Percentiles rank a stretch among this genome's conserved stretches.
Conservation (phyloP, 331 rosid species). For the Pyracantha coccinea region DNA sequence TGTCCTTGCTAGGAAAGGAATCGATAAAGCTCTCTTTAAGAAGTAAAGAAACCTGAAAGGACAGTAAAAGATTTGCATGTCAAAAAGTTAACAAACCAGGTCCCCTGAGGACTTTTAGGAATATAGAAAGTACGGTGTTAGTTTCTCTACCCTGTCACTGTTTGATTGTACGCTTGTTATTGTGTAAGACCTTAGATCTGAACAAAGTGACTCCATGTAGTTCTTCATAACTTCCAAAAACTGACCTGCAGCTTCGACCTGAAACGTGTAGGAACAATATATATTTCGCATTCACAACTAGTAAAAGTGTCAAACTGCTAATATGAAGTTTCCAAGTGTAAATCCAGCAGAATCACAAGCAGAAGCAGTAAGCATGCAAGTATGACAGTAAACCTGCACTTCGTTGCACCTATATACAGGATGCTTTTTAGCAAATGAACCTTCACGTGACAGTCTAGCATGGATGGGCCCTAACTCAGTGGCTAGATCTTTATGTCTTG, state of each 20-base stretch:
- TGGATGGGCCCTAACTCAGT: slow-evolving; percentile 60
- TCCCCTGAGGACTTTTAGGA: slow-evolving; percentile 10
- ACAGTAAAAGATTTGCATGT: background rate
- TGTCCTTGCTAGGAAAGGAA: slow-evolving; percentile 76
- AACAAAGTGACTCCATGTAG: slow-evolving; percentile 82
- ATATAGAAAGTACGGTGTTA: background rate
- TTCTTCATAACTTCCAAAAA: slow-evolving; percentile 55
- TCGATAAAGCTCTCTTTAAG: slow-evolving; percentile 88
- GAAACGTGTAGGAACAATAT: background rate
- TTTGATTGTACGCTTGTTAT: slow-evolving; percentile 86
- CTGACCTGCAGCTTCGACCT: slow-evolving; percentile 61
- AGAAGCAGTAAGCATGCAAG: slow-evolving; percentile 14
- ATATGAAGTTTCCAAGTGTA: background rate
- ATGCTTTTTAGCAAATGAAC: slow-evolving; percentile 58
- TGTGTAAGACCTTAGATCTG: slow-evolving; percentile 61
- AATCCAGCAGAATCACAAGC: background rate
- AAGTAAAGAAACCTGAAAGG: slow-evolving; percentile 78
- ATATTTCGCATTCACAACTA: background rate
- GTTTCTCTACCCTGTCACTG: slow-evolving; percentile 64
- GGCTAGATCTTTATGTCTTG: slow-evolving; percentile 58
- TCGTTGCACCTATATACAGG: slow-evolving; percentile 86
- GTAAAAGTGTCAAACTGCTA: too few species aligned
- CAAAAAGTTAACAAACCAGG: slow-evolving; percentile 12
- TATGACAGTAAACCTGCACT: slow-evolving; percentile 55
- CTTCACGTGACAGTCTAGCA: slow-evolving; percentile 44